Evolutionary conservation across 495 filamentous ascomycete species (phyloP).

Genomic region (Acidiella bohemica): DNA sequence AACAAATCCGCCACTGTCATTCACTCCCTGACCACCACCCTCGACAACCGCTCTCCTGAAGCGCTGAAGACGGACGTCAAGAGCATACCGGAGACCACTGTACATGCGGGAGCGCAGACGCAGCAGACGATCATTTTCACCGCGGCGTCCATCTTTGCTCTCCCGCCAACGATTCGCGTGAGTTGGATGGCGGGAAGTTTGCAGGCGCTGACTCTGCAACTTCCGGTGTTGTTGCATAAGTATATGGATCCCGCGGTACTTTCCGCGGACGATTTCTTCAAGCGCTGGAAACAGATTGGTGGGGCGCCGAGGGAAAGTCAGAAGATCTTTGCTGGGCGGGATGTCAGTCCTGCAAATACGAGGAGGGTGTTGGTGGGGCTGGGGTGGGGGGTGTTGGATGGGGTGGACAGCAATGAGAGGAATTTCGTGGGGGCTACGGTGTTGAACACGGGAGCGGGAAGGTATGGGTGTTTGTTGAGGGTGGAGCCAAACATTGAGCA

Average conservation of each 20-base stretch:
- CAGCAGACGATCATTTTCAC: conserved; percentile 94
- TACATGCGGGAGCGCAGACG: conserved; percentile 61
- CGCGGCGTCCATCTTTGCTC: conserved; percentile 63
- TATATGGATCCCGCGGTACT: conserved; percentile 89
- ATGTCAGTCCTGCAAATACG: conserved; percentile 44
- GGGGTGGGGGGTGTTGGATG: conserved; percentile 71
- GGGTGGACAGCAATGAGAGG: conserved; percentile 77
- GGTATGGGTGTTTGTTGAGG: conserved; percentile 85
- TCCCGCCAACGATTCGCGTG: conserved; percentile 82
- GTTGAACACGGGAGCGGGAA: conserved; percentile 71
- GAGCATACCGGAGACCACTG: conserved; percentile 70
- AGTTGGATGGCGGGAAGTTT: conserved; percentile 88
- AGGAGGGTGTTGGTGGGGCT: conserved; percentile 60
- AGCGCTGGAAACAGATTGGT: conserved; percentile 96
- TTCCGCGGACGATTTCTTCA: conserved; percentile 87
- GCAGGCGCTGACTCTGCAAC: conserved; percentile 80
- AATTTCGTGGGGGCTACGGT: conserved; percentile 93
- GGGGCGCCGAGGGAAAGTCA: conserved; percentile 76
- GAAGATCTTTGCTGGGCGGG: conserved; percentile 51
- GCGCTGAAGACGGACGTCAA: conserved; percentile 71
- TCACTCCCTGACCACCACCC: conserved; percentile 80
- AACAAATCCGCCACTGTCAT: conserved; percentile 80
- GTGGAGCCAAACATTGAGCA: conserved; percentile 89
- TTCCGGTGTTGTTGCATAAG: conserved; percentile 81
- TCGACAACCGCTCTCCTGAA: conserved; percentile 62